Conservation (phyloP, 805 yeast species). For the Kazachstania kunashirensis region DNA sequence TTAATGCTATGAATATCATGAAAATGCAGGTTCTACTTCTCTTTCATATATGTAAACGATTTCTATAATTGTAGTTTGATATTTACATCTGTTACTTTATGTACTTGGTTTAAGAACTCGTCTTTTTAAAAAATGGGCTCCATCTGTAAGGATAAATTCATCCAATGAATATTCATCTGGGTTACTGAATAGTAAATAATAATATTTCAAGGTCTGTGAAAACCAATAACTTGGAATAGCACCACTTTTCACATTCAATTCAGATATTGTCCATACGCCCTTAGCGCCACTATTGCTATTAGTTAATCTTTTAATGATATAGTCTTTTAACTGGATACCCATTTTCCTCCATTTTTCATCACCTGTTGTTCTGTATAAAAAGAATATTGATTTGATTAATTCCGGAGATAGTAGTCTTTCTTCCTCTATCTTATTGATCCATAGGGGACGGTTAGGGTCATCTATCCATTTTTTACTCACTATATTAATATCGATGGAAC, state of each 20-base stretch:
- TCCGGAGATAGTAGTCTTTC: slow-evolving; percentile 46
- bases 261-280: slow-evolving; percentile 33
- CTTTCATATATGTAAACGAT: too few relatives aligned
- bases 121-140: slow-evolving; percentile 48
- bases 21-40: too few relatives aligned
- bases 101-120: background rate
- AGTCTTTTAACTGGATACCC: slow-evolving; percentile 42
- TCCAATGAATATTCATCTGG: slow-evolving; percentile 37
- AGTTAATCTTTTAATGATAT: slow-evolving; percentile 27
- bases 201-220: slow-evolving; percentile 51
- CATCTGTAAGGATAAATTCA: slow-evolving; percentile 49
- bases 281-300: slow-evolving; percentile 29
- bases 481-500: slow-evolving; percentile 8
- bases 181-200: slow-evolving; percentile 40
- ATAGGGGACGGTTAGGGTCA: slow-evolving; percentile 29
- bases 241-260: slow-evolving; percentile 25
- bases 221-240: slow-evolving; percentile 43
- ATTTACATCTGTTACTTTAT: too few relatives aligned
- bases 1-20: too few relatives aligned
- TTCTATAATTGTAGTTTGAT: too few relatives aligned
- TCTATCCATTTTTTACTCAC: slow-evolving; percentile 12
- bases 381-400: slow-evolving; percentile 50
- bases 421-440: slow-evolving; percentile 28
- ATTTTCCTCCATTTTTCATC: slow-evolving; percentile 46
- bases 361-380: slow-evolving; percentile 51